phyloP scores from a whole-genome alignment of 768 basidiomycete species.

The Leucocoprinus leucothites region DNA sequence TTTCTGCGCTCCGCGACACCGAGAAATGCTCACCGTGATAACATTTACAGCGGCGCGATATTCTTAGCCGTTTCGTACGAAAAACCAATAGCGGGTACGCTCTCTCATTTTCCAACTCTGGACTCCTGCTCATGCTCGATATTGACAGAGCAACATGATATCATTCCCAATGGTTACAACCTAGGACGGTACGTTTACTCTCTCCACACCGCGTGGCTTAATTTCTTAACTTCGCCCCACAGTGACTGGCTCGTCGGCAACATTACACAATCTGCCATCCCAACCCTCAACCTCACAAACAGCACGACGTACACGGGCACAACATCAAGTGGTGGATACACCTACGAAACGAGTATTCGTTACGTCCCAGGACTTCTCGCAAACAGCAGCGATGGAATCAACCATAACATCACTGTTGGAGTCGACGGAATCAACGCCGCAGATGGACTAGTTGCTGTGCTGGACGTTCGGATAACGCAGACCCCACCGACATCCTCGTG shows the following conservation, averaged over 20 bases:
- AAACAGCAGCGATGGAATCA: constrained; percentile 68
- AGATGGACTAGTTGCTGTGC: constrained; percentile 81
- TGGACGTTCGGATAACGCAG: constrained; percentile 65
- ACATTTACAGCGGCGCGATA: constrained; percentile 52
- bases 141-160: constrained; percentile 57
- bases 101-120: background rate
- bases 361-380: constrained; percentile 71
- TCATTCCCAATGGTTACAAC: constrained; percentile 78
- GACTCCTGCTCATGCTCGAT: background rate
- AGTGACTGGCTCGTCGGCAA: constrained; percentile 88
- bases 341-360: constrained; percentile 64
- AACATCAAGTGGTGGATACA: constrained; percentile 64
- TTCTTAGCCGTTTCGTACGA: constrained; percentile 80
- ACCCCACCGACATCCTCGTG: constrained; percentile 29
- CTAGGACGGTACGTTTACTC: constrained; percentile 54
- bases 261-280: constrained; percentile 54
- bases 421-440: constrained; percentile 54
- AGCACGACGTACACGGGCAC: constrained; percentile 57
- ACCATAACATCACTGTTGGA: constrained; percentile 58
- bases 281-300: constrained; percentile 52
- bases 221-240: background rate
- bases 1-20: no score
- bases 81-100: constrained; percentile 53
- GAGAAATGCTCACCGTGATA: background rate
- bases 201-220: background rate